Evolutionary conservation across 768 basidiomycete species (phyloP), one percentile per base, ranked within the genome.

Genomic region (Aureoboletus auriporus): DNA sequence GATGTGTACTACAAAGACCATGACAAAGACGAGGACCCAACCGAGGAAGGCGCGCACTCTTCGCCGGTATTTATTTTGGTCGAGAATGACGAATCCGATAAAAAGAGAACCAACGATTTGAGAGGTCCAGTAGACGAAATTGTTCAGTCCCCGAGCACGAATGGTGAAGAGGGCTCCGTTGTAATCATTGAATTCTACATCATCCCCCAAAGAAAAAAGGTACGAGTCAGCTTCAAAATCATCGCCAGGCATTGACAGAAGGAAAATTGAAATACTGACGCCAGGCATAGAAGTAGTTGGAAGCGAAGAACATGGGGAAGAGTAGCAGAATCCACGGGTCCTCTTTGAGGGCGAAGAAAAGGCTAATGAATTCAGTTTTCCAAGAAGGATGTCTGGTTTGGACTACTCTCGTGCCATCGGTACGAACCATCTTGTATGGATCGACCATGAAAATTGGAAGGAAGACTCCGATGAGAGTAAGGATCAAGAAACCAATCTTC

Each of bases 281-380:
- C 86, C 86, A 89, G 10, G 88, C 80, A 60, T 87, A 89, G 70
- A 89, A 89, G 79, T 84, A 90, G 64, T 90, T 90, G 44, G 82
- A 84, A 6, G 85, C 79, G 47, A 89, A 78, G 67, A 91, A 90
- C 83, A 91, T 86, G 29, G 90, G 89, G 71, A 92, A 87, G 29
- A 90, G 78, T 4, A 89, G 67, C 8, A 90, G 26, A 57, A 93
- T 82, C 70, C 78, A 74, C 0, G 86, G 86, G 57, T 92, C 89
- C 2, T 77, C 80, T 44, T 71, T 76, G 41, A 93, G 70, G 0
- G 84, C 78, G 43, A 84, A 50, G 66, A 77, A 89, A 23, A 92
- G 75, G 6, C 82, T 83, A 51, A 75, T 68, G 44, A 91, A 69
- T 65, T 92, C 89, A 2, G 75, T 71, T 59, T 78, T 86, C 87